A percentile compares a stretch with the other conserved stretches of the same genome.
These are phyloP conservation scores for Kwoniella europaea DNA, from an alignment of 768 basidiomycete genomes.

Conservation along the genomic window DNA sequence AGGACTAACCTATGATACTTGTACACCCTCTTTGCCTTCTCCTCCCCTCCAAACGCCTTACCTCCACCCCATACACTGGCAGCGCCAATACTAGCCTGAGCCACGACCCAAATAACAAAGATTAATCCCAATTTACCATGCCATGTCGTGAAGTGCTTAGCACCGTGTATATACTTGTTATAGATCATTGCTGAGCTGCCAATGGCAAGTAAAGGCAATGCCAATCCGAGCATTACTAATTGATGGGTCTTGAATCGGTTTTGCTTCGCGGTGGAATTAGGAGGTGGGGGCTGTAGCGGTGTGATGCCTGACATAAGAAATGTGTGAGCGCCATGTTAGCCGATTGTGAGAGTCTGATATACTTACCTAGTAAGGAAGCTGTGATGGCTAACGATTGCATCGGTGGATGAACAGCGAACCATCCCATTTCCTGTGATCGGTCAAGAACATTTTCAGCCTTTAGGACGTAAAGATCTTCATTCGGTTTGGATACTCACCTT, in stretches of 20 bases:
- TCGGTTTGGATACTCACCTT: too few species aligned
- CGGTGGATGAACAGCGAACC: constrained; percentile 72
- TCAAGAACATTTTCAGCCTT: too few species aligned
- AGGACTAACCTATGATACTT: constrained; percentile 75
- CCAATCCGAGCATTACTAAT: constrained; percentile 65
- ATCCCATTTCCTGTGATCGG: constrained; percentile 61
- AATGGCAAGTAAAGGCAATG: constrained; percentile 66
- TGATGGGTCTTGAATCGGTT: constrained; percentile 73
- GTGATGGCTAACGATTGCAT: constrained; percentile 67
- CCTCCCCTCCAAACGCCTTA: constrained; percentile 70
- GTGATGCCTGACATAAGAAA: constrained; percentile 26
- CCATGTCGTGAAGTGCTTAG: constrained; percentile 72
- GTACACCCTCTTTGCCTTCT: constrained; percentile 75
- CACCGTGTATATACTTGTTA: constrained; percentile 66
- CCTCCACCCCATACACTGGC: constrained; percentile 80
- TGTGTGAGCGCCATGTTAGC: too few species aligned
- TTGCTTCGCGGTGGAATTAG: constrained; percentile 71
- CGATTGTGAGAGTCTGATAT: too few species aligned
- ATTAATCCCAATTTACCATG: constrained; percentile 78
- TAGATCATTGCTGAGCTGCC: constrained; percentile 70
- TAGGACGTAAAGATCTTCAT: too few species aligned
- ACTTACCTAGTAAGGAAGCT: constrained; percentile 69
- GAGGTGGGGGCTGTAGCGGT: constrained; percentile 66
- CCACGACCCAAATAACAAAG: constrained; percentile 66
- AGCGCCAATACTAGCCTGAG: constrained; percentile 70